These are phyloP conservation scores for Thermoascus crustaceus DNA, from an alignment of 2,329 filamentous ascomycete genomes.

Conservation along the genomic window DNA sequence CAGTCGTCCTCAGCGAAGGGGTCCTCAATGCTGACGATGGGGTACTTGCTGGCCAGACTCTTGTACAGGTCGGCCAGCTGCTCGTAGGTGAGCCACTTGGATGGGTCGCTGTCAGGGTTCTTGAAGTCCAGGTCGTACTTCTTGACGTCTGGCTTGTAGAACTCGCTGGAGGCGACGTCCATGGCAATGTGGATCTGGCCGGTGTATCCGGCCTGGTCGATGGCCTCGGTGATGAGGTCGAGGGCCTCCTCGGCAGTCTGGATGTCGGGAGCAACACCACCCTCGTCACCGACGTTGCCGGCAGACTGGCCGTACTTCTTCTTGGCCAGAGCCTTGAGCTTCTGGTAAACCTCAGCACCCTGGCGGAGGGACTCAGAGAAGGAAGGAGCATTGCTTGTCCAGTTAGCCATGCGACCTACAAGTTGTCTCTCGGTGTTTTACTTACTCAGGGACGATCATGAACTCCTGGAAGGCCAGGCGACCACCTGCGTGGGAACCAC, in stretches of 20 bases:
- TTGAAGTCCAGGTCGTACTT: slow-evolving; percentile 99
- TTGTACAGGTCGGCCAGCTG: slow-evolving; percentile 90
- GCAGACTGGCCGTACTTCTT: slow-evolving; percentile 99
- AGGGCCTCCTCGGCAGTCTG: slow-evolving; percentile 95
- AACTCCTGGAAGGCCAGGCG: slow-evolving; percentile 93
- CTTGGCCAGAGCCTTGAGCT: slow-evolving; percentile 93
- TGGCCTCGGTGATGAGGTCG: slow-evolving; percentile 88
- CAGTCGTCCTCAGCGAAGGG: slow-evolving; percentile 99
- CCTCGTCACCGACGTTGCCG: slow-evolving; percentile 98
- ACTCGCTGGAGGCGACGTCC: slow-evolving; percentile 98
- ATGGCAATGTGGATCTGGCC: slow-evolving; percentile 97
- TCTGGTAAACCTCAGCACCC: slow-evolving; percentile 96
- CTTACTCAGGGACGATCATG: slow-evolving; percentile 81
- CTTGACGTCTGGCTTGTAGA: slow-evolving; percentile 96
- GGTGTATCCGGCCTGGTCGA: slow-evolving; percentile 90
- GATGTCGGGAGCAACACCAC: slow-evolving; percentile 98
- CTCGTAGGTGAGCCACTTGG: slow-evolving; percentile 99
- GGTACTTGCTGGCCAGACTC: slow-evolving; percentile 84
- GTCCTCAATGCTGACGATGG: slow-evolving; percentile 97
- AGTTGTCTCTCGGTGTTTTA: slow-evolving; percentile 12
- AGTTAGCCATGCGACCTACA: slow-evolving; percentile 11
- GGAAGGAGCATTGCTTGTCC: slow-evolving; percentile 62
- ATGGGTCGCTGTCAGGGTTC: slow-evolving; percentile 93
- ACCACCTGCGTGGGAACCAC: slow-evolving; percentile 93
- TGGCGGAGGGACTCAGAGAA: slow-evolving; percentile 96